Evolutionary conservation across 306 rosid genomes (phyloP).

Genomic region (Urtica urens): DNA sequence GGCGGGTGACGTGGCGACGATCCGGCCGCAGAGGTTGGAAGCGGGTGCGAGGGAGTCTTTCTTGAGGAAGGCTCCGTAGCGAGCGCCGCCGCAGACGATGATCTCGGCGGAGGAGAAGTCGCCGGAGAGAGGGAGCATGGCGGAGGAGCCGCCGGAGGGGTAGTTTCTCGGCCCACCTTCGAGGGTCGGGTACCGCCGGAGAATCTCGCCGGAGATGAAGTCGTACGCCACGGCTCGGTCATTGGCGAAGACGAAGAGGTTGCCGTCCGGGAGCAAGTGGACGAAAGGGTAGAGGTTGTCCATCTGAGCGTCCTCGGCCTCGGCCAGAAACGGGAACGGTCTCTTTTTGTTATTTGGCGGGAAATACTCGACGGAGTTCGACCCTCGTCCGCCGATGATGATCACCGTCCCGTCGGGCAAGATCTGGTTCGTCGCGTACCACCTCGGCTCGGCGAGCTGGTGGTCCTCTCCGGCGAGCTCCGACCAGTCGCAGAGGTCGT

Average conservation of each 20-base stretch:
- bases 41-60: constrained; percentile 51
- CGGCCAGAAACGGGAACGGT: constrained; percentile 44
- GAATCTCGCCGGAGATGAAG: constrained; percentile 9
- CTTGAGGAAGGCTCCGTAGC: constrained; percentile 52
- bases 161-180: constrained; percentile 83
- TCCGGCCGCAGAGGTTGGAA: constrained; percentile 65
- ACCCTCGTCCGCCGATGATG: constrained; percentile 59
- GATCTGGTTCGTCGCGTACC: constrained; percentile 78
- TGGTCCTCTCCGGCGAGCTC: constrained; percentile 54
- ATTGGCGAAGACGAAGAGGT: constrained; percentile 71
- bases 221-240: constrained; percentile 55
- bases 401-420: constrained; percentile 63
- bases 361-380: constrained; percentile 56
- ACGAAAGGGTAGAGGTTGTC: constrained; percentile 82
- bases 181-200: constrained; percentile 41
- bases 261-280: constrained; percentile 72
- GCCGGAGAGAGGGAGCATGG: constrained; percentile 42
- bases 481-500: constrained; percentile 49
- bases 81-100: constrained; percentile 76
- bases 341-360: constrained; percentile 57
- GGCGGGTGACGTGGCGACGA: constrained; percentile 30
- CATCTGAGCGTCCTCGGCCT: constrained; percentile 61
- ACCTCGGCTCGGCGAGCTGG: constrained; percentile 42
- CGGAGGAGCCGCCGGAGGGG: constrained; percentile 87
- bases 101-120: constrained; percentile 48